These are phyloP conservation scores for Phalaenopsis equestris DNA, from an alignment of 106 monocot species.

Conservation along the genomic window DNA sequence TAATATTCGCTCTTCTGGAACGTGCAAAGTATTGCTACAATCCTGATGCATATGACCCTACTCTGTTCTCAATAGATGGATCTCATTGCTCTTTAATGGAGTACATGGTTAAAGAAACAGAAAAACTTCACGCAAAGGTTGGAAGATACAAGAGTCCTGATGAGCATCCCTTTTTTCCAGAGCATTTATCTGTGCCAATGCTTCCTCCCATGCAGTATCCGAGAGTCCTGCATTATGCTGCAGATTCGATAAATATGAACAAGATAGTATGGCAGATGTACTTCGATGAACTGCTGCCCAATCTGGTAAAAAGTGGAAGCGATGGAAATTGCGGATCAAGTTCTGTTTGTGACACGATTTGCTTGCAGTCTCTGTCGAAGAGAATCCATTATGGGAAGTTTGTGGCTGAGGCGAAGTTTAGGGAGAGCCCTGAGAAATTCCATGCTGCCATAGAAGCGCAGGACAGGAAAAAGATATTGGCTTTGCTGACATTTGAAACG, in stretches of 20 bases:
- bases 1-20: slow-evolving; percentile 81
- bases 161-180: slow-evolving; percentile 92
- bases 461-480: slow-evolving; percentile 65
- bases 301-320: slow-evolving; percentile 49
- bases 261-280: slow-evolving; percentile 73
- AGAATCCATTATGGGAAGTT: slow-evolving; percentile 97
- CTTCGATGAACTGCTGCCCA: slow-evolving; percentile 52
- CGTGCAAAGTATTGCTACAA: slow-evolving; percentile 84
- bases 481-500: slow-evolving; percentile 62
- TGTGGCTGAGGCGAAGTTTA: slow-evolving; percentile 95
- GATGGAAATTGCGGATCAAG: slow-evolving; percentile 67
- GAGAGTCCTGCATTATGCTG: slow-evolving; percentile 63
- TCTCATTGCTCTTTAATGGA: slow-evolving; percentile 79
- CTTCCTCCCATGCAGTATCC: slow-evolving; percentile 89
- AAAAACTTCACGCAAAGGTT: slow-evolving; percentile 88
- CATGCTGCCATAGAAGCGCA: slow-evolving; percentile 75
- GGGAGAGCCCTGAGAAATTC: slow-evolving; percentile 52
- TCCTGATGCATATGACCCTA: slow-evolving; percentile 55
- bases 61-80: slow-evolving; percentile 56
- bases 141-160: slow-evolving; percentile 95
- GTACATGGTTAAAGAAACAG: slow-evolving; percentile 83
- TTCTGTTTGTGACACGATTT: slow-evolving; percentile 82
- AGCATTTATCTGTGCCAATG: slow-evolving; percentile 61
- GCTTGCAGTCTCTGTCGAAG: slow-evolving; percentile 82
- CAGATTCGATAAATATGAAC: slow-evolving; percentile 81